A percentile compares a stretch with the other conserved stretches of the same genome.
Evolutionary conservation across 202 grass and related monocot genomes (phyloP).

Genomic region (Panicum hallii): DNA sequence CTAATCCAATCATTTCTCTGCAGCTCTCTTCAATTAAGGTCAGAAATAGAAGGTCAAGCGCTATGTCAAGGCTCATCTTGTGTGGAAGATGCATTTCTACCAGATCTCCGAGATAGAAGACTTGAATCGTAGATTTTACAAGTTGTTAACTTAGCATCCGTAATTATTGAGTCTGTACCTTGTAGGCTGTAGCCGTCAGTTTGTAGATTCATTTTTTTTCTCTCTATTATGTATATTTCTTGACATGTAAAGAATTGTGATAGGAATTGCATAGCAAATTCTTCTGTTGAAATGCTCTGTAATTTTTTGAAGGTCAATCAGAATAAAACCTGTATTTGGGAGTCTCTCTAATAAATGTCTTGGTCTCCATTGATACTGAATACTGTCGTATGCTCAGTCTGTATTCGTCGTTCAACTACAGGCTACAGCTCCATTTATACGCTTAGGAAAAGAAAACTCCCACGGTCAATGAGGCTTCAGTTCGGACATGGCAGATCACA

Average conservation of each 20-base stretch:
- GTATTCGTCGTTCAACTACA: neutral
- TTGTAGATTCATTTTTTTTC: conserved; percentile 41
- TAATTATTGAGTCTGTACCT: conserved; percentile 45
- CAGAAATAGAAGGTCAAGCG: conserved; percentile 48
- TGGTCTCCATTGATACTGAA: neutral
- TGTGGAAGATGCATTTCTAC: conserved; percentile 90
- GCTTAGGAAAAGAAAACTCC: neutral
- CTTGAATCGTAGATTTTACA: conserved; percentile 31
- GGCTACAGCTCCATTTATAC: neutral
- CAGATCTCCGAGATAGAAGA: conserved; percentile 71
- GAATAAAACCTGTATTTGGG: conserved; percentile 22
- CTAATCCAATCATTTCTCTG: conserved; percentile 46
- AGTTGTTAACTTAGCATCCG: conserved; percentile 39
- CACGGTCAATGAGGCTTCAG: neutral
- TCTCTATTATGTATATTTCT: conserved; percentile 57
- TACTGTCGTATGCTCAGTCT: neutral
- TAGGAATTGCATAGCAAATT: conserved; percentile 51
- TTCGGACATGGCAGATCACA: neutral
- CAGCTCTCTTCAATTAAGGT: conserved; percentile 67
- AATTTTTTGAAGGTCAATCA: conserved; percentile 33
- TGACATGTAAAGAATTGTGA: conserved; percentile 40
- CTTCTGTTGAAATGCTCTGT: conserved; percentile 49
- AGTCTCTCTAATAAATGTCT: neutral
- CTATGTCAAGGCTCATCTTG: conserved; percentile 64
- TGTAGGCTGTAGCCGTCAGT: conserved; percentile 48